Evolutionary conservation across 805 yeast genomes (phyloP).

Genomic region (Cyberlindnera nakhonratchasimensis): DNA sequence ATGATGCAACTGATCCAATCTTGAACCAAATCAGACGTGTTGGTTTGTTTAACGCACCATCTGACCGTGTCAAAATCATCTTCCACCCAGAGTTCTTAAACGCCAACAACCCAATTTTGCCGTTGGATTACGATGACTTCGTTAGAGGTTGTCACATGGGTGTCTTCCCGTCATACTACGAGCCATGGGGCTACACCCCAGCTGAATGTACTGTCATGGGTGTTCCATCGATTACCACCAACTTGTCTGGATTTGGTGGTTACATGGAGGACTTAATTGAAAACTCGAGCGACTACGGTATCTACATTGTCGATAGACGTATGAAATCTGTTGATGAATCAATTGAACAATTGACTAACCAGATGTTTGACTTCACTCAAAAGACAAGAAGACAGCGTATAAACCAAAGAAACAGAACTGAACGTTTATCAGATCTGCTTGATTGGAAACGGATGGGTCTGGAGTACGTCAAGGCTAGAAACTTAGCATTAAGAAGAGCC

Average conservation of each 20-base stretch:
- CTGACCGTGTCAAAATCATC: conserved; percentile 89
- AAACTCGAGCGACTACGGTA: conserved; percentile 92
- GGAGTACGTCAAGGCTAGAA: conserved; percentile 93
- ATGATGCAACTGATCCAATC: conserved; percentile 88
- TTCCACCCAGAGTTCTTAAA: conserved; percentile 97
- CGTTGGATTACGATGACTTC: conserved; percentile 94
- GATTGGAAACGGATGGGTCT: conserved; percentile 99
- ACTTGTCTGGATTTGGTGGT: conserved; percentile 95
- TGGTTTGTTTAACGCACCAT: conserved; percentile 82
- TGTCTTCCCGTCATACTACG: conserved; percentile 96
- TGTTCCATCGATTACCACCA: conserved; percentile 95
- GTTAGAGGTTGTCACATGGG: conserved; percentile 98
- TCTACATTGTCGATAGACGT: conserved; percentile 93
- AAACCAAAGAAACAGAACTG: conserved; percentile 96
- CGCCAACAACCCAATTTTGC: conserved; percentile 89
- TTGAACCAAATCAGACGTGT: conserved; percentile 89
- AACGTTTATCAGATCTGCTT: conserved; percentile 83
- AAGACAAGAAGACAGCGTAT: conserved; percentile 96
- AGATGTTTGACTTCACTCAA: conserved; percentile 83
- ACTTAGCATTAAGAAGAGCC: conserved; percentile 86
- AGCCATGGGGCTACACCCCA: conserved; percentile 99
- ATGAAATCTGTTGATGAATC: conserved; percentile 90
- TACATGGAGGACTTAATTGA: conserved; percentile 98
- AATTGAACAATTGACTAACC: conserved; percentile 81
- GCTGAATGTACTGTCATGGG: conserved; percentile 99